Conservation (phyloP, 1,284 basidiomycete genomes). For the Ceratobasidium sp. region DNA sequence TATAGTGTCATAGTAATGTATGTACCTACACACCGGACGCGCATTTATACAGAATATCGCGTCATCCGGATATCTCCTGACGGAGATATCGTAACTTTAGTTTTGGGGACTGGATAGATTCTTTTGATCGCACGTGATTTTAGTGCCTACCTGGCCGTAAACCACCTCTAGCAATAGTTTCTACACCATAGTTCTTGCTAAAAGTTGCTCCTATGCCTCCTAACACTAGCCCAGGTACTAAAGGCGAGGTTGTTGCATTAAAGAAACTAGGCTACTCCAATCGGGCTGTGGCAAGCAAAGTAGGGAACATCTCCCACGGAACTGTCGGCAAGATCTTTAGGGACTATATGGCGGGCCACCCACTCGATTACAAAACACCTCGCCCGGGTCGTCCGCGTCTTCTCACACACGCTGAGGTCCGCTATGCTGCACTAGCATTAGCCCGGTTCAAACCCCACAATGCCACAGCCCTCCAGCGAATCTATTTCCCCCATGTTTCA, state of each 20-base stretch:
- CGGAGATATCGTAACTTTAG: not conserved
- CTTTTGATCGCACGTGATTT: not conserved
- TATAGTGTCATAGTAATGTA: not conserved
- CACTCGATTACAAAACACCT: not conserved
- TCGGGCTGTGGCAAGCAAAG: not conserved
- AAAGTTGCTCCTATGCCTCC: not conserved
- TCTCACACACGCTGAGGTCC: not conserved
- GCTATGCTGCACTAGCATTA: not conserved
- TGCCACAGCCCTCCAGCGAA: not conserved
- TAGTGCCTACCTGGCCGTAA: not conserved
- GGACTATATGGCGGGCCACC: not conserved
- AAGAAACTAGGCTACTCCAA: not conserved
- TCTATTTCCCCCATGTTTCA: slow-evolving; percentile 5
- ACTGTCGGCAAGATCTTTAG: not conserved
- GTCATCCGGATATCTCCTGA: not conserved
- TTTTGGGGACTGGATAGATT: not conserved
- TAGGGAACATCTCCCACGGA: not conserved
- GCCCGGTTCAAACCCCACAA: not conserved
- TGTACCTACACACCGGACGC: not conserved
- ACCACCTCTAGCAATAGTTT: not conserved
- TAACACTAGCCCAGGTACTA: not conserved
- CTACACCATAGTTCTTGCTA: not conserved
- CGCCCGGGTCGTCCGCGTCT: not conserved
- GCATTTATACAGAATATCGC: not conserved
- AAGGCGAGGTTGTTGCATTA: not conserved